A percentile compares a stretch with the other conserved stretches of the same genome.
These are phyloP conservation scores for Neurospora sp. DNA, from an alignment of 495 filamentous ascomycete species.

Conservation along the genomic window DNA sequence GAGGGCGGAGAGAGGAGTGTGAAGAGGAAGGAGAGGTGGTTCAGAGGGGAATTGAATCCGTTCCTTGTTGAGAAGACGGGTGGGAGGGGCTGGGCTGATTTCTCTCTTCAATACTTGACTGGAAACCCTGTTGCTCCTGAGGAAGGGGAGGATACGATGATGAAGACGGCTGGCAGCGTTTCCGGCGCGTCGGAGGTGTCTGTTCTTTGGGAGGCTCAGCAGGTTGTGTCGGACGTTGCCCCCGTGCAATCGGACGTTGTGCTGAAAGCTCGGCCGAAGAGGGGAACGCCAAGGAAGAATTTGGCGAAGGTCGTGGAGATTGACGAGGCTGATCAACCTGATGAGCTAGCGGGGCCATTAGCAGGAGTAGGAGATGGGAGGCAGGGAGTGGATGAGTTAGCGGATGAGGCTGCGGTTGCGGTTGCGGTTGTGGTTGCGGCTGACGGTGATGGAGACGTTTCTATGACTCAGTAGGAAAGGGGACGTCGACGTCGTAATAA, in stretches of 20 bases:
- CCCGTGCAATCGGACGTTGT: not conserved
- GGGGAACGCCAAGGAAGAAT: not conserved
- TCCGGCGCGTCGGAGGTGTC: not conserved
- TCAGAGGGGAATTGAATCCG: slow-evolving; percentile 55
- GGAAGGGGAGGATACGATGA: not conserved
- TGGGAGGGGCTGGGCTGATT: slow-evolving; percentile 48
- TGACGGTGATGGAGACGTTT: not conserved
- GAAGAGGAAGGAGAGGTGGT: slow-evolving; percentile 70
- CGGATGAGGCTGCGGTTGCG: not conserved
- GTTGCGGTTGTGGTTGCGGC: not conserved
- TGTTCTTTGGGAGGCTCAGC: not conserved
- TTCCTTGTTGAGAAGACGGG: slow-evolving; percentile 56
- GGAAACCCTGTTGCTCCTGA: not conserved
- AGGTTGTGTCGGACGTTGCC: not conserved
- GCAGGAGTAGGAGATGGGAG: not conserved
- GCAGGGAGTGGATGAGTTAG: not conserved
- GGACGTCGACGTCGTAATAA: not conserved
- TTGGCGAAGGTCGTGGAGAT: not conserved
- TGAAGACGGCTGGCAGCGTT: not conserved
- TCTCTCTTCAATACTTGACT: not conserved
- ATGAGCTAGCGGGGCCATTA: not conserved
- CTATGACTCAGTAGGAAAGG: not conserved
- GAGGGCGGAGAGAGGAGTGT: slow-evolving; percentile 68
- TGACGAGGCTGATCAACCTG: not conserved
- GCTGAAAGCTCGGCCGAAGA: not conserved